A percentile compares a stretch with the other conserved stretches of the same genome.
These are phyloP conservation scores for Rhododendron simsii DNA, from an alignment of 148 eudicot species.

Conservation along the genomic window DNA sequence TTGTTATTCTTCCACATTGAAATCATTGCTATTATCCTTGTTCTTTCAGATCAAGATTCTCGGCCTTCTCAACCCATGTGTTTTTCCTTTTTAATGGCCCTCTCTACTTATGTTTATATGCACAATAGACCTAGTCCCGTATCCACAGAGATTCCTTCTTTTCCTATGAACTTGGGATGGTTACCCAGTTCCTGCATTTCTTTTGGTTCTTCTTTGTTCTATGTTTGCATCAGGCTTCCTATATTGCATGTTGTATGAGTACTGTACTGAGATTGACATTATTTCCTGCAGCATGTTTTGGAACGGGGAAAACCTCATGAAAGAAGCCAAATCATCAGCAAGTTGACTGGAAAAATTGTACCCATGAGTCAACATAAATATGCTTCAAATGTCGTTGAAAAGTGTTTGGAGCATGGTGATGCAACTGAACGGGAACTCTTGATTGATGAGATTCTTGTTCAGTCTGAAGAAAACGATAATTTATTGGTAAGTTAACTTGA, in stretches of 20 bases:
- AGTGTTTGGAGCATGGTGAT: constrained; percentile 63
- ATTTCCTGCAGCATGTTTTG: constrained; percentile 64
- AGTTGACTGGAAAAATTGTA: constrained; percentile 52
- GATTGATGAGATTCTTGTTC: constrained; percentile 60
- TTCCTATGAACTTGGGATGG: background rate
- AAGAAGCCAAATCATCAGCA: constrained; percentile 69
- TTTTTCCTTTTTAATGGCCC: background rate
- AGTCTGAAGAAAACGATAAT: constrained; percentile 43
- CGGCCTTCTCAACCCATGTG: background rate
- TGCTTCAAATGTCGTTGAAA: constrained; percentile 90
- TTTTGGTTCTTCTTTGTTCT: background rate
- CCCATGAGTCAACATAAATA: constrained; percentile 84
- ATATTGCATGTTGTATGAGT: background rate
- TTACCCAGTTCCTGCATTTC: background rate
- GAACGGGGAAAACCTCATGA: constrained; percentile 71
- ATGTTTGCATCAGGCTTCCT: background rate
- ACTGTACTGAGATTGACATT: background rate
- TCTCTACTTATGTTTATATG: background rate
- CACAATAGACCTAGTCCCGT: background rate
- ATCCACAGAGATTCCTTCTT: background rate
- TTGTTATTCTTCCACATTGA: background rate
- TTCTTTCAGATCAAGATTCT: background rate
- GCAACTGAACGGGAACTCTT: constrained; percentile 44
- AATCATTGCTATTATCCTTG: background rate
- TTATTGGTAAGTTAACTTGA: constrained; percentile 53